phyloP scores from a whole-genome alignment of 2,329 filamentous ascomycete genomes.

The Juglanconis juglandina region DNA sequence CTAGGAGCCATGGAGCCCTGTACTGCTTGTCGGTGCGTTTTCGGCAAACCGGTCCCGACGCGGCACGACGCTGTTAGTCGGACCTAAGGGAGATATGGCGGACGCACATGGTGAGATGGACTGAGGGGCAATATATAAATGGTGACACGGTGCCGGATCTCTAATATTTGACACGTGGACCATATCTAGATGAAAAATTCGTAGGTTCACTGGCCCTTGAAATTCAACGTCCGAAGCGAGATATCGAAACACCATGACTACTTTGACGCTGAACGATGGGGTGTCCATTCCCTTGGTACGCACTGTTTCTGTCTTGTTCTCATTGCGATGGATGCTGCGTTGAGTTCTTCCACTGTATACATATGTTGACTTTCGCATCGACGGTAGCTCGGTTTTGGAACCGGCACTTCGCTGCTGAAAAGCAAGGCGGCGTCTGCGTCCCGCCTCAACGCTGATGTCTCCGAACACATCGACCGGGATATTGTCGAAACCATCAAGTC shows the following conservation, averaged over 20 bases:
- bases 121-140: neutral
- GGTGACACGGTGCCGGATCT: neutral
- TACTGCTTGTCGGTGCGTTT: neutral
- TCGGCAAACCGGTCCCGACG: neutral
- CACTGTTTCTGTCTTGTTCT: neutral
- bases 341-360: neutral
- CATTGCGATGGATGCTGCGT: neutral
- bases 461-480: neutral
- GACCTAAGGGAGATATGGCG: too few relatives aligned
- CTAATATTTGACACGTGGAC: too few relatives aligned
- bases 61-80: neutral
- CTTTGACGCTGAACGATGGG: neutral
- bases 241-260: neutral
- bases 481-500: neutral
- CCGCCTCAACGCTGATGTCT: neutral
- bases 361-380: too few relatives aligned
- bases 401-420: neutral
- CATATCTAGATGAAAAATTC: neutral
- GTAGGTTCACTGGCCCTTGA: neutral
- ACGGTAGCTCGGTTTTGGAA: neutral
- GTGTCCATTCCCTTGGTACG: slow-evolving; percentile 2
- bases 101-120: too few relatives aligned
- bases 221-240: neutral
- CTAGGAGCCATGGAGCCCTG: too few relatives aligned
- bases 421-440: neutral